Conservation (phyloP, 2,329 filamentous ascomycete genomes). For the Talaromyces piceae region DNA sequence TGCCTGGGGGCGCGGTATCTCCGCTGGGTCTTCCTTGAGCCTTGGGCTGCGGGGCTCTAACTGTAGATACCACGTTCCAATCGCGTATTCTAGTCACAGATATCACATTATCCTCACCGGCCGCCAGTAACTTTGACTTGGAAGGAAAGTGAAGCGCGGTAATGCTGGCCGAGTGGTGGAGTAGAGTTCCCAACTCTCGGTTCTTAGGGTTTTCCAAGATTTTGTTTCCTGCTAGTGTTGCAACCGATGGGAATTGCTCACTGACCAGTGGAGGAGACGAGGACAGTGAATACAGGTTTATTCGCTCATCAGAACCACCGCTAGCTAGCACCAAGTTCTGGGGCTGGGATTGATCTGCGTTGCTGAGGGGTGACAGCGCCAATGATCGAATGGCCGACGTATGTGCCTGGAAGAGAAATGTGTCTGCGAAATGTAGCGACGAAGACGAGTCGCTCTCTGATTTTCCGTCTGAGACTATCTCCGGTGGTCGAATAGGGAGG, state of each 20-base stretch:
- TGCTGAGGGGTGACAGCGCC: conserved; percentile 71
- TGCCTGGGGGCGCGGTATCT: conserved; percentile 77
- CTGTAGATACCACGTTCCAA: conserved; percentile 77
- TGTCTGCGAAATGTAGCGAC: conserved; percentile 69
- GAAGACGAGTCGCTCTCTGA: conserved; percentile 12
- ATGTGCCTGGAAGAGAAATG: conserved; percentile 93
- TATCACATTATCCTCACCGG: conserved; percentile 84
- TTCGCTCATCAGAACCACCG: conserved; percentile 84
- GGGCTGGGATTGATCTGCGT: conserved; percentile 45
- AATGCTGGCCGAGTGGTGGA: conserved; percentile 79
- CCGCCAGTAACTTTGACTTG: conserved; percentile 77
- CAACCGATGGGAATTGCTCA: conserved; percentile 52
- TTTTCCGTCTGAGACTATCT: conserved; percentile 7
- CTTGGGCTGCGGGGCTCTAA: conserved; percentile 84
- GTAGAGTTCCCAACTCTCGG: conserved; percentile 74
- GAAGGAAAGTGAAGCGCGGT: conserved; percentile 76
- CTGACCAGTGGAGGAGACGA: conserved; percentile 54
- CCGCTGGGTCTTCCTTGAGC: conserved; percentile 72
- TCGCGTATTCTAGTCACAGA: conserved; percentile 81
- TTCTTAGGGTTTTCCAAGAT: conserved; percentile 81
- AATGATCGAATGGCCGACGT: conserved; percentile 82
- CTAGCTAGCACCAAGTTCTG: conserved; percentile 85
- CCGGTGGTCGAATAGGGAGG: conserved; percentile 33
- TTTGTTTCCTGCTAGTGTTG: conserved; percentile 61
- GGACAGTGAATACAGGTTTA: conserved; percentile 90